These are phyloP conservation scores for Gentiana dahurica DNA, from an alignment of 257 asterid genomes.

Conservation along the genomic window DNA sequence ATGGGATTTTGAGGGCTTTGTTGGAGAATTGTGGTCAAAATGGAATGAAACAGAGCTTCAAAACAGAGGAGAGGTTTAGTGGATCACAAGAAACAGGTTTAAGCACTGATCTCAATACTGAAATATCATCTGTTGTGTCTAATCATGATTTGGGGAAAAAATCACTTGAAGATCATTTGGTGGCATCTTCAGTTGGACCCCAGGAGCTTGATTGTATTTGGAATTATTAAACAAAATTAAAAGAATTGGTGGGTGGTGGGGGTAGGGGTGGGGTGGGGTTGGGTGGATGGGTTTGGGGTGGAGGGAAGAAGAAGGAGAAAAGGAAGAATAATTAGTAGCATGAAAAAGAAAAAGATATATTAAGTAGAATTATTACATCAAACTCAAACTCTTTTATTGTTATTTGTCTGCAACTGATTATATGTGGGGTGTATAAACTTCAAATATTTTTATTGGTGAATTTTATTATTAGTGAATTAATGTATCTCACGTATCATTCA, in stretches of 20 bases:
- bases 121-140: slow-evolving; percentile 40
- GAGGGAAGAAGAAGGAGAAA: background rate
- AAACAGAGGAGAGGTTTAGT: slow-evolving; percentile 29
- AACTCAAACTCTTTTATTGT: background rate
- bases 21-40: slow-evolving; percentile 27
- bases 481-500: no score
- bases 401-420: background rate
- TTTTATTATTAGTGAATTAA: no score
- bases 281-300: slow-evolving; percentile 5
- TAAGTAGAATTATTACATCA: background rate
- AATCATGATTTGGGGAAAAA: slow-evolving; percentile 44
- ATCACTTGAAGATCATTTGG: slow-evolving; percentile 28
- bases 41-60: slow-evolving; percentile 22
- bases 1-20: slow-evolving; percentile 16
- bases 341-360: background rate
- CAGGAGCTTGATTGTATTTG: slow-evolving; percentile 55
- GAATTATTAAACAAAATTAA: slow-evolving; percentile 27
- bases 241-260: background rate
- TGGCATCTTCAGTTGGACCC: slow-evolving; percentile 21
- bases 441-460: no score
- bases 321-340: background rate
- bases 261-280: background rate
- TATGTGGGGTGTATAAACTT: no score
- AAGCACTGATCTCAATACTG: slow-evolving; percentile 31
- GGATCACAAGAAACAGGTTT: slow-evolving; percentile 42